These are phyloP conservation scores for Dactylellina leptospora DNA, from an alignment of 2,329 filamentous ascomycete genomes.

Conservation along the genomic window DNA sequence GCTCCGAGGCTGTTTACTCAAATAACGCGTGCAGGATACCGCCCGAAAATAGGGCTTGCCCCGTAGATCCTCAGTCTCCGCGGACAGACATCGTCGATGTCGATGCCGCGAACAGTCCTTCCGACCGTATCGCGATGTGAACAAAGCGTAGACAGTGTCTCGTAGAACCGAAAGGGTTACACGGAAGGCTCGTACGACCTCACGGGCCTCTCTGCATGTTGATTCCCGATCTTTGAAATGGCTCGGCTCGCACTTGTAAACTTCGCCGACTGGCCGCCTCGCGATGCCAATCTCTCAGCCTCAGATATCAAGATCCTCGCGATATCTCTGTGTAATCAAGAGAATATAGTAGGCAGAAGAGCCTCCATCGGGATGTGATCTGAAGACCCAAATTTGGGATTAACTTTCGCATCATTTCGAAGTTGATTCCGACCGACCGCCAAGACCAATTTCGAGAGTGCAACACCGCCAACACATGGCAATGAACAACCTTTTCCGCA, in stretches of 20 bases:
- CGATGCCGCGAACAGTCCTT: conserved; percentile 46
- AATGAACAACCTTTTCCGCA: background rate
- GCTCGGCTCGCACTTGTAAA: background rate
- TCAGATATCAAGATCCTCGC: background rate
- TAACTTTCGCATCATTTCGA: background rate
- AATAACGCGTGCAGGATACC: conserved; percentile 1
- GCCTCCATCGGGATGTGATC: background rate
- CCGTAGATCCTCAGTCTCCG: conserved; percentile 35
- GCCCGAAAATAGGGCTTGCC: conserved; percentile 37
- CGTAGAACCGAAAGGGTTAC: too few relatives aligned
- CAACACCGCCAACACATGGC: conserved; percentile 10
- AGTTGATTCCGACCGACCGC: background rate
- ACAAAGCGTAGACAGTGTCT: conserved; percentile 31
- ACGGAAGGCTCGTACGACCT: too few relatives aligned
- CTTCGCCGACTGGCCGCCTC: conserved; percentile 8
- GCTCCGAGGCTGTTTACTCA: background rate
- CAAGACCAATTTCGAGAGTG: background rate
- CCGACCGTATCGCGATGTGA: too few relatives aligned
- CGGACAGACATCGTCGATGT: conserved; percentile 14
- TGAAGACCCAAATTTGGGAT: conserved; percentile 4
- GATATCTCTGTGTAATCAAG: background rate
- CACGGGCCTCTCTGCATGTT: too few relatives aligned
- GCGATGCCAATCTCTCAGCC: background rate
- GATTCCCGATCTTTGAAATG: background rate
- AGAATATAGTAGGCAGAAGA: background rate